Evolutionary conservation across 108 stramenopile genomes (phyloP), one percentile per base, ranked within the genome.

Genomic region (Nannochloropsis salina): DNA sequence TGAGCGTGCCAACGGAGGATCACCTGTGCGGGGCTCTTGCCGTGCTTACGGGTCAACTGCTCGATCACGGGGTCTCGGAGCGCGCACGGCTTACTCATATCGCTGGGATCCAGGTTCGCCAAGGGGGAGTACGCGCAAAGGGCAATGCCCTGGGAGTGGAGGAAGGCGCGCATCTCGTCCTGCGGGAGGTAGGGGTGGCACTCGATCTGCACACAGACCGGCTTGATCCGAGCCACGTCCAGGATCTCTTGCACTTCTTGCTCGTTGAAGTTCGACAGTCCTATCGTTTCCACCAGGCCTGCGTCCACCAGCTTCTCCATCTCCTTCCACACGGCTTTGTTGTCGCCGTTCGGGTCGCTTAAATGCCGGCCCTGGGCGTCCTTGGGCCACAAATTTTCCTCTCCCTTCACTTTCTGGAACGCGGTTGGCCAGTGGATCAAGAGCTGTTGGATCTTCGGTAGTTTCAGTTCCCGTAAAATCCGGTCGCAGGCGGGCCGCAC

Each of bases 1-100:
- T 90, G 90, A 1, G 89, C 85, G 44, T 90, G 86, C 90, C 90
- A 90, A 42, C 90, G 86, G 84, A 90, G 85, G 20, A 90, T 87
- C 22, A 90, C 86, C 88, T 90, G 90, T 12, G 90, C 90, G 82
- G 90, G 86, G 11, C 84, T 86, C 85, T 90, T 90, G 86, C 44
- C 41, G 42, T 88, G n/a, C 40, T 47, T 87, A 2, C 10, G 18
- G 6, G 89, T 88, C 18, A 90, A 83, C n/a, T 44, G 44, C 41
- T 9, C 9, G 8, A 90, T 89, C 10, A 84, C 86, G 45, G 83
- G 83, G 44, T 90, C 90, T 15, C 87, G 86, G 2, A 90, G 86
- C 2, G 84, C 88, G 31, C 87, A 89, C 22, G 90, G 86, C 44
- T 85, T 85, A n/a, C 21, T 85, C 3, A 2, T 2, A 6, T 74